Conservation (phyloP, 805 yeast species). For the Hemisphaericaspora nanyangensis region DNA sequence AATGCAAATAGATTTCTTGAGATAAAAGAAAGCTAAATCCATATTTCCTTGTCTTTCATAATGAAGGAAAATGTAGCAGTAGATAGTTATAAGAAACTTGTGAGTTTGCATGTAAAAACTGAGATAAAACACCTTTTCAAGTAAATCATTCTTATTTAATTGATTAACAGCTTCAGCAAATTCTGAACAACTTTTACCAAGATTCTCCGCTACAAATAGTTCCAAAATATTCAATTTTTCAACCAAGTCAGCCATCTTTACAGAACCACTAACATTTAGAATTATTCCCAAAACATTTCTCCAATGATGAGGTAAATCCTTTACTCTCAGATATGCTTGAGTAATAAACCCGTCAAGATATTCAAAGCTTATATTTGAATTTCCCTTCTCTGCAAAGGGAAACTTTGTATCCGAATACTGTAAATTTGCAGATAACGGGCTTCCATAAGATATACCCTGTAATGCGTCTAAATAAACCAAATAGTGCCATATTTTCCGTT, state of each 20-base stretch:
- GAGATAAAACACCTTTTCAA: neutral
- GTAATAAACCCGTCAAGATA: conserved; percentile 41
- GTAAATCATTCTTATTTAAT: neutral
- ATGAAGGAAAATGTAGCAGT: conserved; percentile 38
- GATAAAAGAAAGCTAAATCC: conserved; percentile 32
- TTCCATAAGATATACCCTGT: conserved; percentile 46
- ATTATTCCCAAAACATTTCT: conserved; percentile 32
- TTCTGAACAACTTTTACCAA: conserved; percentile 1
- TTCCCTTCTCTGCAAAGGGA: conserved; percentile 39
- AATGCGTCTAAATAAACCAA: conserved; percentile 43
- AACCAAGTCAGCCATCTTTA: conserved; percentile 35
- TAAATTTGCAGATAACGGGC: conserved; percentile 36
- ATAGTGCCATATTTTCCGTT: conserved; percentile 58
- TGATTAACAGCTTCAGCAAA: conserved; percentile 3
- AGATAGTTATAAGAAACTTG: conserved; percentile 34
- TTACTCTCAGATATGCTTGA: conserved; percentile 23
- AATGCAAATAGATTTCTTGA: conserved; percentile 28
- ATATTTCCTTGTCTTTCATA: conserved; percentile 25
- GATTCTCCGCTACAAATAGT: conserved; percentile 14
- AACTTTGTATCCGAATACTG: conserved; percentile 47
- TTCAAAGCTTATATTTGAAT: conserved; percentile 32
- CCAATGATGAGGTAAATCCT: conserved; percentile 22
- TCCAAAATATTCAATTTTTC: conserved; percentile 34
- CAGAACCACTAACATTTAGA: conserved; percentile 35
- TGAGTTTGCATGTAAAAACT: conserved; percentile 5